Evolutionary conservation across 2,329 filamentous ascomycete genomes (phyloP).

Genomic region (Colletotrichum somersetense): DNA sequence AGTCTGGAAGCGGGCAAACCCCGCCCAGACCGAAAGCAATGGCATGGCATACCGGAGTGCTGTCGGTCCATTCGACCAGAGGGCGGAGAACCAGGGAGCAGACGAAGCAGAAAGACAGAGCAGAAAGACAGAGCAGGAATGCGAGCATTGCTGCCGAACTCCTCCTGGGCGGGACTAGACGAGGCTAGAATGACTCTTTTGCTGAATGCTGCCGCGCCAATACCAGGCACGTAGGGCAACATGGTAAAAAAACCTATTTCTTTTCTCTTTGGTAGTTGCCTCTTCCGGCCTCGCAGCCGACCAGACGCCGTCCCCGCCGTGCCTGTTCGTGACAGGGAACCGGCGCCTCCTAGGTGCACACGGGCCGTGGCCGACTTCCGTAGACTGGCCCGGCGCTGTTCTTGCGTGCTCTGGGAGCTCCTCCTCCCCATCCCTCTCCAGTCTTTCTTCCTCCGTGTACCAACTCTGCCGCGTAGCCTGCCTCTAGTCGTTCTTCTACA

Average conservation of each 20-base stretch:
- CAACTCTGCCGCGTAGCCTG: neutral
- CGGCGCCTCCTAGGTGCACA: neutral
- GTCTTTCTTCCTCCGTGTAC: too few relatives aligned
- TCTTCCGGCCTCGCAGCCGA: conserved; percentile 7
- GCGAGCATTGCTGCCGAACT: neutral
- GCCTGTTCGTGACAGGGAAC: conserved; percentile 11
- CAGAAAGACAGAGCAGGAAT: neutral
- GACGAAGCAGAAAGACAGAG: neutral
- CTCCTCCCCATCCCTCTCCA: too few relatives aligned
- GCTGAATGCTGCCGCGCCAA: conserved; percentile 9
- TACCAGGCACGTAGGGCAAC: conserved; percentile 17
- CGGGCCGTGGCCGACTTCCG: neutral
- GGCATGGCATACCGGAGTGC: neutral
- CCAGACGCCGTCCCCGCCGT: conserved; percentile 1
- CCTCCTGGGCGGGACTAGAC: neutral
- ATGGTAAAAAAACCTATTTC: neutral
- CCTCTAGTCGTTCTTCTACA: neutral
- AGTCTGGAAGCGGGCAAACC: conserved; percentile 12
- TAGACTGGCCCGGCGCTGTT: neutral
- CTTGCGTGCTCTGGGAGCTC: conserved; percentile 1
- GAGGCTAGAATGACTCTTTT: conserved; percentile 9
- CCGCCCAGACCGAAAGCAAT: too few relatives aligned
- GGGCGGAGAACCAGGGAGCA: conserved; percentile 17
- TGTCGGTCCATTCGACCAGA: neutral
- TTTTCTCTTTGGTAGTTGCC: neutral